Evolutionary conservation across 345 rosid species (phyloP).

Genomic region (Euphorbia pulcherrima): DNA sequence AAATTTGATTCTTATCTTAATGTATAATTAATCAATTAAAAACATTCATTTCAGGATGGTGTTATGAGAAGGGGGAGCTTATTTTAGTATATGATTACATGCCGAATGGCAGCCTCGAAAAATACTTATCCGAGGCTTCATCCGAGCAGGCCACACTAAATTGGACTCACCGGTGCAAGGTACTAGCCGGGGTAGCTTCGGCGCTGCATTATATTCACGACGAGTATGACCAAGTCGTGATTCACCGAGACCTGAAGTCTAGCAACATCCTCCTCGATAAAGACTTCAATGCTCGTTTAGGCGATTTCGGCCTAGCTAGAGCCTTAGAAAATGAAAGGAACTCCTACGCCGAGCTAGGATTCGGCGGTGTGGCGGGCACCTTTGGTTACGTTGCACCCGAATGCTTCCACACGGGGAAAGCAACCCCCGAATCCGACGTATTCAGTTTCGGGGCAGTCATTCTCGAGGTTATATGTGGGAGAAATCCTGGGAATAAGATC

Average conservation of each 20-base stretch:
- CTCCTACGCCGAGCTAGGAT: conserved; percentile 35
- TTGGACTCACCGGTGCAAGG: conserved; percentile 32
- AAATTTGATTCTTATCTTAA: background rate
- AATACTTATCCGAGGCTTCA: conserved; percentile 23
- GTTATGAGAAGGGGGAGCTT: conserved; percentile 39
- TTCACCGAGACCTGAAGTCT: conserved; percentile 47
- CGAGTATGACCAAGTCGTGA: conserved; percentile 39
- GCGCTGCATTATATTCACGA: conserved; percentile 42
- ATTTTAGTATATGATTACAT: conserved; percentile 45
- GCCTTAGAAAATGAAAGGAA: conserved; percentile 35
- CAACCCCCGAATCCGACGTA: conserved; percentile 45
- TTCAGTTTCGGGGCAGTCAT: conserved; percentile 47
- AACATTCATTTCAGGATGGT: conserved; percentile 34
- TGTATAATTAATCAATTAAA: background rate
- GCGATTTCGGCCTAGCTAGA: conserved; percentile 46
- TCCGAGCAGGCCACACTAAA: conserved; percentile 5
- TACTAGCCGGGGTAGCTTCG: conserved; percentile 40
- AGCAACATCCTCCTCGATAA: conserved; percentile 44
- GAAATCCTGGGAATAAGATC: conserved; percentile 25
- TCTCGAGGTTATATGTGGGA: conserved; percentile 40
- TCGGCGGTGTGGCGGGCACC: conserved; percentile 31
- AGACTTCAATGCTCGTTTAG: conserved; percentile 33
- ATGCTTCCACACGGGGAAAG: conserved; percentile 40
- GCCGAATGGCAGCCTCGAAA: conserved; percentile 54
- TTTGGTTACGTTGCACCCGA: conserved; percentile 46